phyloP scores from a whole-genome alignment of 208 protist species.

The Angomonas desouzai region DNA sequence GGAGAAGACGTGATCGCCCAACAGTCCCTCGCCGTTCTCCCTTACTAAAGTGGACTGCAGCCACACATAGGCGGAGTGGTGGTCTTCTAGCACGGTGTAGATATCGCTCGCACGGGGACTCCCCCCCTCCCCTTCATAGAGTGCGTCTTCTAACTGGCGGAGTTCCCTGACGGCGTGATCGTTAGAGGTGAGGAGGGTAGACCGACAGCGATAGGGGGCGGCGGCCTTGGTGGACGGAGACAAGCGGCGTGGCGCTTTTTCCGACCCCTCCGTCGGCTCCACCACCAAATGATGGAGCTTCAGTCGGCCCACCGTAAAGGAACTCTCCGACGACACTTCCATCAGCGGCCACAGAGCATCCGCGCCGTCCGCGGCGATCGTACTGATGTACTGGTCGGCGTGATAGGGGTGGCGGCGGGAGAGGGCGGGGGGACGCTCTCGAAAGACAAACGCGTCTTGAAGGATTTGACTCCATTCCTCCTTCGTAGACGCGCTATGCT shows the following conservation, averaged over 20 bases:
- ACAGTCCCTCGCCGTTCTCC: background rate
- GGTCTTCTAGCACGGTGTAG: constrained; percentile 28
- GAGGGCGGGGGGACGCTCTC: background rate
- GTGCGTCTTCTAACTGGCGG: background rate
- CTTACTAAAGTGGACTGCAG: background rate
- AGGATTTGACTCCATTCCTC: background rate
- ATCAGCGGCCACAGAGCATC: background rate
- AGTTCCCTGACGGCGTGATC: background rate
- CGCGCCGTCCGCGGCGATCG: constrained; percentile 32
- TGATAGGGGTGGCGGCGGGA: background rate
- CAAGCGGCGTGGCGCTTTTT: too few species aligned
- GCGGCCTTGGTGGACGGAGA: too few species aligned
- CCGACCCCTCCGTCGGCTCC: too few species aligned
- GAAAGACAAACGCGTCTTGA: background rate
- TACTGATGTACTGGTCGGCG: constrained; percentile 40
- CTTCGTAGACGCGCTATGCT: background rate
- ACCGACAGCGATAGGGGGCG: background rate
- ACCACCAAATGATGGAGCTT: too few species aligned
- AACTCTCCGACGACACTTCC: constrained; percentile 10
- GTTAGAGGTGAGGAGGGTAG: background rate
- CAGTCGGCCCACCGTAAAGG: too few species aligned
- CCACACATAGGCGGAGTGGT: constrained; percentile 6
- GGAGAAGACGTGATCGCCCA: background rate
- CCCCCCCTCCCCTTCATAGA: background rate
- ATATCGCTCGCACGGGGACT: constrained; percentile 22